These are phyloP conservation scores for Zasmidium citrigriseum DNA, from an alignment of 2,329 filamentous ascomycete species.

Conservation along the genomic window DNA sequence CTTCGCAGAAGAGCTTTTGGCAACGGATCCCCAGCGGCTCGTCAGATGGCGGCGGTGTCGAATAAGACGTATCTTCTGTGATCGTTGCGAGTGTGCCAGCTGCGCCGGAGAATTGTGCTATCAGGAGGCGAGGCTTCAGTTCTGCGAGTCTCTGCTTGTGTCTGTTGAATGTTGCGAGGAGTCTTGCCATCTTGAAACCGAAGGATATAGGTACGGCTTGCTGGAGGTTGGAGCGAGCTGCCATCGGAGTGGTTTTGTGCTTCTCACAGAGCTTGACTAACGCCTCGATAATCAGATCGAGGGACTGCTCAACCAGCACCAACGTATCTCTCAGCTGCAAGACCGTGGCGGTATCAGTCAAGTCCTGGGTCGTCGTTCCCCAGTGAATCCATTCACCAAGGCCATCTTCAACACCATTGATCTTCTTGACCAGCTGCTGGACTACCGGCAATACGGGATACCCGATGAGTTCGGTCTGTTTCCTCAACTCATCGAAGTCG, in stretches of 20 bases:
- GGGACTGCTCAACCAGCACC: constrained; percentile 17
- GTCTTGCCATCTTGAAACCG: constrained; percentile 33
- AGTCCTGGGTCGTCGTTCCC: constrained; percentile 33
- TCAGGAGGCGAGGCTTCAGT: constrained; percentile 26
- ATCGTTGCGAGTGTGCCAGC: constrained; percentile 34
- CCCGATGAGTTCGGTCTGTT: constrained; percentile 29
- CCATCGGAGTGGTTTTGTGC: constrained; percentile 30
- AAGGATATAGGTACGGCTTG: constrained; percentile 35
- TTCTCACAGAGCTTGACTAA: constrained; percentile 22
- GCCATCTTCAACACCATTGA: constrained; percentile 26
- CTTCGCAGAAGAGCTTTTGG: constrained; percentile 25
- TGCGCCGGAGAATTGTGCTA: constrained; percentile 31
- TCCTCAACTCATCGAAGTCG: constrained; percentile 26
- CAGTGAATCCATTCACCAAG: constrained; percentile 34
- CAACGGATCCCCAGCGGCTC: constrained; percentile 24
- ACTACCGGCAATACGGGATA: constrained; percentile 32
- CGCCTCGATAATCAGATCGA: constrained; percentile 22
- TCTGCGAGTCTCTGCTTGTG: constrained; percentile 27
- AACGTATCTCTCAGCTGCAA: constrained; percentile 33
- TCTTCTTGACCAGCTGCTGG: constrained; percentile 29
- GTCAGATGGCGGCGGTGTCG: neutral
- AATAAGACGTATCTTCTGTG: constrained; percentile 19
- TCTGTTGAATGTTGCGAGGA: constrained; percentile 30
- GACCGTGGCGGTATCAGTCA: constrained; percentile 32
- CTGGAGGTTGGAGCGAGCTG: constrained; percentile 33